Base-by-base conservation (phyloP, 2,329 filamentous ascomycete genomes). In the Hypocreales sp. region DNA sequence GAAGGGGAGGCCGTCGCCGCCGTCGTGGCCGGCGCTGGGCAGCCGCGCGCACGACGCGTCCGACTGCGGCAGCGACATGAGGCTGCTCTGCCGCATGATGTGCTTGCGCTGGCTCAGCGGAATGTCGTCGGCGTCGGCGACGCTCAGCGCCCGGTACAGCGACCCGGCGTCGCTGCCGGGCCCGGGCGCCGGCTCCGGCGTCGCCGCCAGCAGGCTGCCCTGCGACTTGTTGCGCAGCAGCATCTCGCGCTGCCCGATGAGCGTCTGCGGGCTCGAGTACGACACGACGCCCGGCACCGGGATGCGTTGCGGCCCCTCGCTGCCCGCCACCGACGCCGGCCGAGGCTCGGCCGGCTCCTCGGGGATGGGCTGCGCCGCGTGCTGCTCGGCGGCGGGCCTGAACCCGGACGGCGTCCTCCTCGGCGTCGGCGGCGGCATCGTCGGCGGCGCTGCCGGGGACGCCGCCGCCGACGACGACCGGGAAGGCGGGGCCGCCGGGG, bases 91-190 rank as follows among this genome's bases (percentile, higher is more conserved):
- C 18, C 67, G 68, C 30, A 79, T 69, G 16, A 79, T 48, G 24
- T 67, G 55, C 30, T 64, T 66, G 23, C 79, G 72, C 40, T 79
- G 69, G 22, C 71, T 77, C 12, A 90, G 60, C 0, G 80, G 75
- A 37, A 87, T 60, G 30, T 84, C 69, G 33, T 86, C 80, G 2
- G 63, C 56, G 36, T 70, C 66, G 12, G 56, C 43, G 14, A 25
- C 13, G 13, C 45, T 46, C 7, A 45, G 33, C 30, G 45, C 35
- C 21, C 40, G 32, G 27, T 50, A 45, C 30, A 44, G 27, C 5
- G 55, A 57, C 3, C 51, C 54, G 4, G 55, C 47, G 24, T 67
- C 62, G 32, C 55, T 61, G 1, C 43, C 41, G 2, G 48, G 31
- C 19, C 45, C 36, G 19, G 41, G 42, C 31, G 38, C 42, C 31